A percentile compares a stretch with the other conserved stretches of the same genome.
These are phyloP conservation scores for Macrocybe gigantea DNA, from an alignment of 768 basidiomycete genomes.

Conservation along the genomic window DNA sequence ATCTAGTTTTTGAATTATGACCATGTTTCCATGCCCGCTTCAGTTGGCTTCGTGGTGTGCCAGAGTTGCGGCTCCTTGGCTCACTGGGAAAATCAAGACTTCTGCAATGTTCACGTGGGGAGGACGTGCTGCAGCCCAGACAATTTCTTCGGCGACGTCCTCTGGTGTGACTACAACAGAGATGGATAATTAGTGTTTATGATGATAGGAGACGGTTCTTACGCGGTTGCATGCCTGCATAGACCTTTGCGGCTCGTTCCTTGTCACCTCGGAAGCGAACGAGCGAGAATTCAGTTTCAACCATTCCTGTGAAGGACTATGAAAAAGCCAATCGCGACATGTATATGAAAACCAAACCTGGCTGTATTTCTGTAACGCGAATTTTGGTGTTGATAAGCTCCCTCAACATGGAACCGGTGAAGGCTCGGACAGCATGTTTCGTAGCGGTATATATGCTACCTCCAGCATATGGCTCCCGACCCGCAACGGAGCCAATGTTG, in stretches of 20 bases:
- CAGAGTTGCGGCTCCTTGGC: conserved; percentile 68
- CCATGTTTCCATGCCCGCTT: neutral
- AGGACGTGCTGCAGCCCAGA: conserved; percentile 91
- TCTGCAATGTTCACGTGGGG: conserved; percentile 91
- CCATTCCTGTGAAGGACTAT: conserved; percentile 49
- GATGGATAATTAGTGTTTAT: conserved; percentile 1
- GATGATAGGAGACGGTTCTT: conserved; percentile 22
- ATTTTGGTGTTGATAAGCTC: conserved; percentile 93
- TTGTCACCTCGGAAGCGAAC: conserved; percentile 87
- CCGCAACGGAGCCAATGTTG: conserved; percentile 93
- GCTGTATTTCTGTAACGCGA: conserved; percentile 91
- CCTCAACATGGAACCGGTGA: conserved; percentile 72
- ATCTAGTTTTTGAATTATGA: neutral
- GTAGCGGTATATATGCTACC: conserved; percentile 94
- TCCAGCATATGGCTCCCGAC: conserved; percentile 81
- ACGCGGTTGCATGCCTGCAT: conserved; percentile 85
- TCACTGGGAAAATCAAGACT: conserved; percentile 69
- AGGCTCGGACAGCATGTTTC: conserved; percentile 81
- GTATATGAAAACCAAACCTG: conserved; percentile 45
- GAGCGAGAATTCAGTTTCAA: conserved; percentile 90
- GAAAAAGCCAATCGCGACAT: conserved; percentile 4
- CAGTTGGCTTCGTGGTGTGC: conserved; percentile 36
- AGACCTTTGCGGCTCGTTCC: conserved; percentile 79
- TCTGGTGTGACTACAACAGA: conserved; percentile 58
- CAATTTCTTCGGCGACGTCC: conserved; percentile 96